Base-by-base conservation (phyloP, 2,329 filamentous ascomycete species). In the Hirsutella rhossiliensis region DNA sequence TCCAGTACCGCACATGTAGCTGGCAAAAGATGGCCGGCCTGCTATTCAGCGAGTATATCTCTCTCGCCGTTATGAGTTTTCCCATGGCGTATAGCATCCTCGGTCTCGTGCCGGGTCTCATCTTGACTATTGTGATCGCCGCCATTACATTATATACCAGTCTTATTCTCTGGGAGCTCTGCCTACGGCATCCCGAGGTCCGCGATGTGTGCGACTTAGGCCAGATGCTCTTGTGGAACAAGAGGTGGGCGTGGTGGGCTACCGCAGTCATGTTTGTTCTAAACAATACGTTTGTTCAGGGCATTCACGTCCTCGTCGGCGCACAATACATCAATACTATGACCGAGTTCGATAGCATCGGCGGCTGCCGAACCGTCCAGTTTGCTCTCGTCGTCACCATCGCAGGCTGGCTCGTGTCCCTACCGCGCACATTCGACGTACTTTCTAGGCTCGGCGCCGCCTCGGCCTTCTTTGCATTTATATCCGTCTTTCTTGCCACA, bases 31-130 rank as follows among this genome's bases (percentile, higher is more conserved):
- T 88, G 43, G 87, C 89, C 1, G 87, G 83, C 1, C 63, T 95
- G 53, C 78, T 96, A 41, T 95, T 96, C 65, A 92, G 87, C 42
- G 89, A 96, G 69, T 96, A 96, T 62, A 96, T 96, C 47, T 94
- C 87, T 60, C 67, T 96, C 64, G 60, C 77, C 46, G 94, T 95
- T 58, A 95, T 96, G 88, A 94, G 86, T 41, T 96, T 96, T 54
- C 89, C 89, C 0, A 94, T 84, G 75, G 94, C 87, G 0, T 96
- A 95, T 63, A 86, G 87, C 38, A 68, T 90, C 27, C 75, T 96
- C 8, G 89, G 89, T 7, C 73, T 96, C 15, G 86, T 95, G 1
- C 88, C 89, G 0, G 88, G 72, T 20, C 62, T 96, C 43, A 90
- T 95, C 48, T 60, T 94, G 58, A 95, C 89, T 0, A 71, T 84